Base-by-base conservation (phyloP, 371 early-diverging fungal genomes). In the Fennellomyces sp. region DNA sequence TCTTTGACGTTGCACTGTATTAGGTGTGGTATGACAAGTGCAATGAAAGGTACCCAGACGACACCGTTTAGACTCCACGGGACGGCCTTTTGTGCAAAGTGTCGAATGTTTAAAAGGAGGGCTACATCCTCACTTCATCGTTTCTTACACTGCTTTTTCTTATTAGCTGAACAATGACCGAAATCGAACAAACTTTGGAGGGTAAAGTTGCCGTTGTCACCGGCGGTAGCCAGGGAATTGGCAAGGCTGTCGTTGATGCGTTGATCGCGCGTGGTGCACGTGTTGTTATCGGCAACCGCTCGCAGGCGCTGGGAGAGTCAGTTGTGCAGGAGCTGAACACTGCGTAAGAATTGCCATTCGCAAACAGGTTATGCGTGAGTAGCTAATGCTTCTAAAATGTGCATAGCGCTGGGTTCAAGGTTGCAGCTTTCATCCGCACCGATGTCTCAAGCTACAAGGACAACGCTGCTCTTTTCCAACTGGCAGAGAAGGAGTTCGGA, bases 151-250 rank as follows among this genome's bases (percentile, higher is more conserved):
- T n/a, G n/a, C n/a, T n/a, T n/a, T n/a, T n/a, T n/a, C n/a, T n/a
- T n/a, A n/a, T n/a, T n/a, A n/a, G n/a, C n/a, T n/a, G n/a, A n/a
- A n/a, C n/a, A n/a, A n/a, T n/a, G n/a, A n/a, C n/a, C n/a, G n/a
- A n/a, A n/a, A n/a, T n/a, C n/a, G 21, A 29, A 52, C 17, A 33
- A 52, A 13, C 30, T 10, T 39, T 54, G 55, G 51, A 53, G 13
- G 58, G 55, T 13, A 89, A 88, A 58, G 84, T 88, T 7, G 90
- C 84, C 1, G 75, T 91, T 30, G 78, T 91, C 48, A 91, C 91
- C 1, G 90, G 90, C 31, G 87, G 65, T 3, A 61, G 81, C 17
- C 78, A 77, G 5, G 90, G 90, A 8, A 84, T 88, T 60, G 91
- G 91, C 52, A 81, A 79, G 59, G 80, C 80, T 1, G 71, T 87